Evolutionary conservation across 1,139 yeast genomes (phyloP), one percentile per base, ranked within the genome.

Genomic region (Kodamaea suecica): DNA sequence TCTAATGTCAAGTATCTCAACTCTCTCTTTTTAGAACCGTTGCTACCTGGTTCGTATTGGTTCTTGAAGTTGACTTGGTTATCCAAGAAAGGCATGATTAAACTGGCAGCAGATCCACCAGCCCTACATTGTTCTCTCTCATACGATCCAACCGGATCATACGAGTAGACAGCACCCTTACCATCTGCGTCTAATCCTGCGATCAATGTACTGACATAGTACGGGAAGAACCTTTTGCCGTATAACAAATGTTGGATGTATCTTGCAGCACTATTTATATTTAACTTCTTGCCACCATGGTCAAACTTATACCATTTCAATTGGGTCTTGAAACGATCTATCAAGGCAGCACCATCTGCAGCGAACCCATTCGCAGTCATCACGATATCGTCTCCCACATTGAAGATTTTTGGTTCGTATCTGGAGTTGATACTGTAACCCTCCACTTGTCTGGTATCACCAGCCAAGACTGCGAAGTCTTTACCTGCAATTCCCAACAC

Each of bases 91-190:
- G 98, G 98, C 94, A 88, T 90, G 52, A 92, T 88, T 61, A 92
- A 76, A 47, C 92, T 80, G 2, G 97, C 94, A 23, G 97, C 97
- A 5, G 97, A 94, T 30, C 98, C 98, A 42, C 95, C 97, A 1
- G 97, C 97, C 54, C 97, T 78, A 64, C 97, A 87, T 57, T 88
- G 95, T 59, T 90, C 97, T 53, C 97, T 79, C 65, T 94, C 98
- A 58, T 92, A 94, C 2, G 96, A 86, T 4, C 98, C 98, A 39
- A 92, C 96, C 1, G 98, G 98, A 57, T 92, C 98, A 58, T 87
- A 92, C 5, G 97, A 88, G 60, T 85, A 92, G 26, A 92, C 87
- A 2, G 96, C 92, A 33, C 98, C 98, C 51, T 80, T 81, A 11
- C 97, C 97, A 46, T 88, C 87, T 40, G 85, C 95, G 55, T 90